Evolutionary conservation across 352 stramenopile species (phyloP).

Genomic region (Phytopythium helicoides): DNA sequence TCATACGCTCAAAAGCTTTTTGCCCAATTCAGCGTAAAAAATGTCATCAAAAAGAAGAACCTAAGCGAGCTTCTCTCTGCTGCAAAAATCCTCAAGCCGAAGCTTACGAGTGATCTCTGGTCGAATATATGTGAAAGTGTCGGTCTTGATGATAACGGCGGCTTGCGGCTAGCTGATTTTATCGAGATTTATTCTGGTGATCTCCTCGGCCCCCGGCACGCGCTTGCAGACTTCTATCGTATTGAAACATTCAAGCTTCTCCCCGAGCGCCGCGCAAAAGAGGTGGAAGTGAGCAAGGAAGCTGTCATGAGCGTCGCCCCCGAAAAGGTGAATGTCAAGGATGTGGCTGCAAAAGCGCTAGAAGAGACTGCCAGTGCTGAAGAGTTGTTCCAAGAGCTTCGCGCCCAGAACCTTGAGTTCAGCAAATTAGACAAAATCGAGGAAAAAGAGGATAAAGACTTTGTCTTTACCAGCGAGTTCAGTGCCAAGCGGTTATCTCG

Average conservation of each 20-base stretch:
- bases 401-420: constrained; percentile 39
- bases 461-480: constrained; percentile 27
- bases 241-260: constrained; percentile 62
- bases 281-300: constrained; percentile 34
- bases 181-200: constrained; percentile 38
- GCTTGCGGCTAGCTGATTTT: constrained; percentile 32
- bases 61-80: constrained; percentile 35
- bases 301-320: constrained; percentile 42
- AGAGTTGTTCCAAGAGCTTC: constrained; percentile 46
- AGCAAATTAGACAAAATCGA: constrained; percentile 42
- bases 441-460: constrained; percentile 15
- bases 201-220: constrained; percentile 35
- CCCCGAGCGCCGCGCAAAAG: constrained; percentile 28
- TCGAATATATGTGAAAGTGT: constrained; percentile 35
- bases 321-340: constrained; percentile 48
- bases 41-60: constrained; percentile 41
- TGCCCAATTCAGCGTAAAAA: constrained; percentile 29
- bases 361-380: constrained; percentile 40
- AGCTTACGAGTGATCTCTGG: constrained; percentile 46
- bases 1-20: constrained; percentile 56
- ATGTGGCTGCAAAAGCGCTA: constrained; percentile 37
- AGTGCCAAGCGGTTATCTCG: constrained; percentile 25
- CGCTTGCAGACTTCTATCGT: constrained; percentile 47
- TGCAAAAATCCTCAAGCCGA: constrained; percentile 32
- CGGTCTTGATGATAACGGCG: constrained; percentile 24